These are phyloP conservation scores for Potentilla sterilis DNA, from an alignment of 306 rosid species.

Conservation along the genomic window DNA sequence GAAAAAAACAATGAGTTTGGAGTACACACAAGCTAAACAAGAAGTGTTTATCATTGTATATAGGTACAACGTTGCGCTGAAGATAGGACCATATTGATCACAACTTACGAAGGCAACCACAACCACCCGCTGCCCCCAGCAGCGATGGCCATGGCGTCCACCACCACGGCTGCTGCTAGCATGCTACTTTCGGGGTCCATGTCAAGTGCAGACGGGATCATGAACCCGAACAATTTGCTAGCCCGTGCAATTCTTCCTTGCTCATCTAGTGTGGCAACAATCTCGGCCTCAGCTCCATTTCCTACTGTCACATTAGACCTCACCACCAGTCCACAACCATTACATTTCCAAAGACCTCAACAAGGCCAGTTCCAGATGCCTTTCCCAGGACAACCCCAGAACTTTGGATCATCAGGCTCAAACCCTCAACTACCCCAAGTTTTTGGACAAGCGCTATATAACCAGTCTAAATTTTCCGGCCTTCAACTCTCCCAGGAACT, in stretches of 20 bases:
- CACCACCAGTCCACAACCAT: constrained; percentile 55
- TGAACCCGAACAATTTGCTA: constrained; percentile 69
- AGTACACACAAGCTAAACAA: not conserved
- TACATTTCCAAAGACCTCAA: constrained; percentile 54
- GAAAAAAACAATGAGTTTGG: not conserved
- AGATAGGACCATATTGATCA: constrained; percentile 70
- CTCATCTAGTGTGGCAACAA: constrained; percentile 76
- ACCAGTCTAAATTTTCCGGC: constrained; percentile 86
- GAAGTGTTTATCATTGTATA: not conserved
- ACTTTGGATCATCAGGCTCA: constrained; percentile 34
- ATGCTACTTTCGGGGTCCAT: constrained; percentile 88
- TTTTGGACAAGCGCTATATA: constrained; percentile 62
- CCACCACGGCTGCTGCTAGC: constrained; percentile 83
- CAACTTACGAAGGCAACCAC: constrained; percentile 94
- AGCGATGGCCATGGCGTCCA: constrained; percentile 96
- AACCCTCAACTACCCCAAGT: constrained; percentile 38
- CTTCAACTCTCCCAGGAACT: constrained; percentile 75
- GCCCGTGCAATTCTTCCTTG: constrained; percentile 82
- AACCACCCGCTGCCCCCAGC: constrained; percentile 96
- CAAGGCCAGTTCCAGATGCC: constrained; percentile 58
- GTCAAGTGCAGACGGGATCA: constrained; percentile 81
- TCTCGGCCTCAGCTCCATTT: constrained; percentile 91
- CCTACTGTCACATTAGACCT: constrained; percentile 86
- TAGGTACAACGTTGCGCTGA: constrained; percentile 98
- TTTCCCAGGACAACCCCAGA: constrained; percentile 52